Evolutionary conservation across 2,329 filamentous ascomycete genomes (phyloP), one percentile per base, ranked within the genome.

Genomic region (Leptographium procerum): DNA sequence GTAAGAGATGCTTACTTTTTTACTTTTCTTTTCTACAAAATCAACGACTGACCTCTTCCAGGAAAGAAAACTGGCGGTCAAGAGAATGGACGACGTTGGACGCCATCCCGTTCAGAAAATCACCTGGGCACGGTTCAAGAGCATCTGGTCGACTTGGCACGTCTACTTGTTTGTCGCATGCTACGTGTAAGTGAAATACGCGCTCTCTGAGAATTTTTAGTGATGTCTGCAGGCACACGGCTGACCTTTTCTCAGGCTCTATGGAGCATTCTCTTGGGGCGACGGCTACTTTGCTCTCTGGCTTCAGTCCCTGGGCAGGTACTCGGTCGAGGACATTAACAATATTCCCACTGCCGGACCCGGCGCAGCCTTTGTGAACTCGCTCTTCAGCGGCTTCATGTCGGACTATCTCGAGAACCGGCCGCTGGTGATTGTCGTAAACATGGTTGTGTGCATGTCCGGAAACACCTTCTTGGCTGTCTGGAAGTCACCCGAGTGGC

Each of bases 281-380:
- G 52, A 55, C 26, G 13, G 52, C 36, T 55, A 55, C 22, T 55
- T 55, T 24, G 16, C 9, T 14, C 36, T 55, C 22, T 55, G 33
- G 52, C 34, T 55, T 13, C n/a, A 45, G 19, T 55, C 3, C 33
- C 52, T 55, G 22, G 24, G 24, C 13, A 55, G 19, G 33, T 55
- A 55, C 22, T 43, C 52, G 2, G 52, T 55, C 24, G 34, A 43
- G 24, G 34, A 55, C 4, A 26, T 55, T 8, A 55, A 55, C 52
- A 57, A 52, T n/a, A 57, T 57, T 29, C 55, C 55, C 19, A 57
- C 47, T 4, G 55, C 55, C 9, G 47, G 55, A 22, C 55, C 29
- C 1, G 55, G 57, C 2, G 52, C 52, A 16, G 52, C 36, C 36
- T 29, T 55, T 43, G 57, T 59, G 22, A 55, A 55, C 34, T 43